Conservation (phyloP, 75 land plant genomes). For the Picea sitchensis region DNA sequence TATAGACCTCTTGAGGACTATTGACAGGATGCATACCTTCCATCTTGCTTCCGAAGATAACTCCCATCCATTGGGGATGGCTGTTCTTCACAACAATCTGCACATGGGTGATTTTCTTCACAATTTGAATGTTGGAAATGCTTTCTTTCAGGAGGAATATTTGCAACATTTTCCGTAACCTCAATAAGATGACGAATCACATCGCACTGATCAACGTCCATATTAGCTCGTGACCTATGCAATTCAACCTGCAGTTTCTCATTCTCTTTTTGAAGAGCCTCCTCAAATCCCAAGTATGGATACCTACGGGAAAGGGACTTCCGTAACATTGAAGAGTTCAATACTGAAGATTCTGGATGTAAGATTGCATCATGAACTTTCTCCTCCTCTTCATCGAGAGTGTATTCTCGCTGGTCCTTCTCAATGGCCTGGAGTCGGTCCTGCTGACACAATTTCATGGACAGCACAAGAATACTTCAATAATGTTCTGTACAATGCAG, state of each 20-base stretch:
- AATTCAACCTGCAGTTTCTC: slow-evolving; percentile 81
- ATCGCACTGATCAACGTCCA: slow-evolving; percentile 65
- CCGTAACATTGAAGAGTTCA: slow-evolving; percentile 44
- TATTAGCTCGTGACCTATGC: slow-evolving; percentile 51
- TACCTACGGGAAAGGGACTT: slow-evolving; percentile 75
- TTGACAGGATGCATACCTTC: slow-evolving; percentile 24
- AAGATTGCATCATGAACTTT: slow-evolving; percentile 64
- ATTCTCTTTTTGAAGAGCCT: slow-evolving; percentile 71
- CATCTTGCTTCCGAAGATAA: slow-evolving; percentile 17
- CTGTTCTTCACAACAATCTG: slow-evolving; percentile 16
- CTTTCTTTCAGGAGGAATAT: slow-evolving; percentile 26
- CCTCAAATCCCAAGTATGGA: slow-evolving; percentile 64
- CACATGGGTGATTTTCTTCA: slow-evolving; percentile 22
- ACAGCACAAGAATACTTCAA: background rate
- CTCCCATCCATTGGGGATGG: slow-evolving; percentile 17
- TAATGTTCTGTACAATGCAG: background rate
- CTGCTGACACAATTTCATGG: slow-evolving; percentile 26
- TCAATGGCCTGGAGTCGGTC: slow-evolving; percentile 72
- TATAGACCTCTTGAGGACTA: background rate
- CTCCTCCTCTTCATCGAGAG: slow-evolving; percentile 82
- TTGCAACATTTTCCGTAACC: slow-evolving; percentile 67
- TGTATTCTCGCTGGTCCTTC: slow-evolving; percentile 71
- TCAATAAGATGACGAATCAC: slow-evolving; percentile 84
- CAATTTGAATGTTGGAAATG: slow-evolving; percentile 20
- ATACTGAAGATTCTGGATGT: slow-evolving; percentile 43